Conservation (phyloP, 2,329 filamentous ascomycete species). For the Alternaria triticimaculans region DNA sequence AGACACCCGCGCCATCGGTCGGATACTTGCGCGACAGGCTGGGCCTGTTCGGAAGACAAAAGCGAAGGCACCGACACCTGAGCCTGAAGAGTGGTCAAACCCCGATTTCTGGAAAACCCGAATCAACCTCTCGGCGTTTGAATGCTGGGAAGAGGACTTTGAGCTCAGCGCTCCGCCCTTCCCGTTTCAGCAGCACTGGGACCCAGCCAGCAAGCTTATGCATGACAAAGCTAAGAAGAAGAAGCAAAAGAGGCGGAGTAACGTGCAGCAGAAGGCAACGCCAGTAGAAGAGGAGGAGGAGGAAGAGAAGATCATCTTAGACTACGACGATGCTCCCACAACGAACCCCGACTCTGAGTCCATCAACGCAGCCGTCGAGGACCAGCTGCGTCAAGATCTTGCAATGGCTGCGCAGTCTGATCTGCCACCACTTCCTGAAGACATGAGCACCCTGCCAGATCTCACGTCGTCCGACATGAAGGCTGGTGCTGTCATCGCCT, state of each 20-base stretch:
- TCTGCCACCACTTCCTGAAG: conserved; percentile 66
- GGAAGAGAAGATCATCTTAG: conserved; percentile 35
- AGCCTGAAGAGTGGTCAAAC: conserved; percentile 50
- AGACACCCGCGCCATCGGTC: conserved; percentile 34
- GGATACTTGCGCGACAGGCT: conserved; percentile 41
- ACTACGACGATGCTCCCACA: conserved; percentile 42
- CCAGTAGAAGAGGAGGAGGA: conserved; percentile 52
- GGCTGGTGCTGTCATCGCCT: conserved; percentile 70
- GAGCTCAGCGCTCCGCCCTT: conserved; percentile 80
- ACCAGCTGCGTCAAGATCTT: conserved; percentile 54
- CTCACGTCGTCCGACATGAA: conserved; percentile 59
- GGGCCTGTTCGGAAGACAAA: conserved; percentile 28
- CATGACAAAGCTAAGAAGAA: conserved; percentile 65
- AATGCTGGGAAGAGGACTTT: conserved; percentile 70
- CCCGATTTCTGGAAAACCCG: conserved; percentile 74
- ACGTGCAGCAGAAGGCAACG: conserved; percentile 31
- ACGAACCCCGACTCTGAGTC: conserved; percentile 27
- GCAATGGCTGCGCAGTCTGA: conserved; percentile 59
- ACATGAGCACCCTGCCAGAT: conserved; percentile 61
- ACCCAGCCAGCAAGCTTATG: conserved; percentile 70
- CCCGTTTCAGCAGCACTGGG: conserved; percentile 90
- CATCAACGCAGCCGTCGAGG: conserved; percentile 30
- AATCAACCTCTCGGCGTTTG: conserved; percentile 78
- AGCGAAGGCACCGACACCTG: conserved; percentile 28
- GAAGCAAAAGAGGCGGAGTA: conserved; percentile 57